Conservation (phyloP, 768 basidiomycete species). For the Suillus brevipes region DNA sequence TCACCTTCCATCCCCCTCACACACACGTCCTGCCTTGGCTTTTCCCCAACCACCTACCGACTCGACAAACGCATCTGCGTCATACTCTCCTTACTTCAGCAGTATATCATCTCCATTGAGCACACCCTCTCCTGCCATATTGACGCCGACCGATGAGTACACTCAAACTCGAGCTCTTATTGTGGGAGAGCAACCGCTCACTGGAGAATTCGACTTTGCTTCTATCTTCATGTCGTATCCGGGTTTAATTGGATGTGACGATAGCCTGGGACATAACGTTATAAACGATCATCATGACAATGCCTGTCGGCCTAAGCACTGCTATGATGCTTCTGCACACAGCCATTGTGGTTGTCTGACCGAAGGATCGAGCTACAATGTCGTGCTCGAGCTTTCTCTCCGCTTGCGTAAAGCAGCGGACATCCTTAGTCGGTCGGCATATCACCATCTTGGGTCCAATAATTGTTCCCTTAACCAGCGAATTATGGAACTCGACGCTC, state of each 20-base stretch:
- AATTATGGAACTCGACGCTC: conserved; percentile 50
- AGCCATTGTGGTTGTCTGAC: conserved; percentile 60
- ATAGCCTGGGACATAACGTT: conserved; percentile 10
- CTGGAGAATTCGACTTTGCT: conserved; percentile 43
- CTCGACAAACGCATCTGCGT: conserved; percentile 6
- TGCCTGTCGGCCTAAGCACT: conserved; percentile 16
- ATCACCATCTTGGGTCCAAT: conserved; percentile 32
- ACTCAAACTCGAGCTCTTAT: conserved; percentile 32
- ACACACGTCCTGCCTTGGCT: conserved; percentile 32
- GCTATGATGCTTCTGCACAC: conserved; percentile 18
- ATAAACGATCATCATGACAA: conserved; percentile 12
- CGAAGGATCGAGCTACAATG: conserved; percentile 53
- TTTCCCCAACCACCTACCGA: conserved; percentile 29
- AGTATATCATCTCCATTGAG: conserved; percentile 26
- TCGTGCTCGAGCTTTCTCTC: conserved; percentile 65
- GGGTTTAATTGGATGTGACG: conserved; percentile 19
- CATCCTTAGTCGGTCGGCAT: conserved; percentile 48
- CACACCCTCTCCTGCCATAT: conserved; percentile 34
- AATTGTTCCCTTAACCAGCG: conserved; percentile 43
- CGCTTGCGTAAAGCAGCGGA: conserved; percentile 62
- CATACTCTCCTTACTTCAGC: conserved; percentile 19
- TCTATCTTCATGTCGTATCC: conserved; percentile 42
- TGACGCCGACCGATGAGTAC: conserved; percentile 50
- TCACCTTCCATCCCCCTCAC: conserved; percentile 28
- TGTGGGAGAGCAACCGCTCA: conserved; percentile 25